Base-by-base conservation (phyloP, 2,329 filamentous ascomycete genomes). In the Stagonosporopsis cucurbitacearum region DNA sequence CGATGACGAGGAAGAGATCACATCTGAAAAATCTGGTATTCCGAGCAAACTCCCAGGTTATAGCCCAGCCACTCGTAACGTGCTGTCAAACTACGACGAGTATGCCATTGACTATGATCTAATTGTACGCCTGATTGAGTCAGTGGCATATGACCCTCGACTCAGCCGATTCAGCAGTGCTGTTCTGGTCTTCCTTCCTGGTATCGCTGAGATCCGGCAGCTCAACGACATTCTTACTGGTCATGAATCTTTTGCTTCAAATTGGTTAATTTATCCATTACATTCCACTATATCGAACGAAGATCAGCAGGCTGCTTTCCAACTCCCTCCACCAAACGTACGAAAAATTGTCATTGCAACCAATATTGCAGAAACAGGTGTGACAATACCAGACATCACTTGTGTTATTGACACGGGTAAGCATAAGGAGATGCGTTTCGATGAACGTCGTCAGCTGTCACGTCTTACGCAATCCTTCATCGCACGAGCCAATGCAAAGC, bases 301-400 rank as follows among this genome's bases (percentile, higher is more conserved):
- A 68, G 95, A 99, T 58, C 95, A 99, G 73, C 94, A 99, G 75
- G 88, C 90, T 30, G 95, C 95, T 0, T 99, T 99, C 72, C 80
- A 91, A 6, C 78, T 96, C 0, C 95, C 95, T 6, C 92, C 93
- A 1, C 83, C 82, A 3, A 94, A 94, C 0, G 82, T 87, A 53
- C 86, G 93, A 60, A 99, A 99, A 78, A 95, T 99, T 61, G 94
- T 99, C 2, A 84, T 99, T 50, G 93, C 95, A 1, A 99, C 95
- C 13, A 99, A 99, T 71, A 99, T 99, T 73, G 95, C 95, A 4
- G 95, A 99, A 75, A 99, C 95, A 0, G 95, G 95, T 79, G 96
- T 99, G 70, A 99, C 95, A 0, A 99, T 99, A 63, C 95, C 95
- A 1, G 95, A 99, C 72, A 91, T 99, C 26, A 98, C 95, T 0